Percentiles rank a stretch among this genome's conserved stretches.
Conservation (phyloP, 2,329 filamentous ascomycete species). For the Bipolaris cookei region DNA sequence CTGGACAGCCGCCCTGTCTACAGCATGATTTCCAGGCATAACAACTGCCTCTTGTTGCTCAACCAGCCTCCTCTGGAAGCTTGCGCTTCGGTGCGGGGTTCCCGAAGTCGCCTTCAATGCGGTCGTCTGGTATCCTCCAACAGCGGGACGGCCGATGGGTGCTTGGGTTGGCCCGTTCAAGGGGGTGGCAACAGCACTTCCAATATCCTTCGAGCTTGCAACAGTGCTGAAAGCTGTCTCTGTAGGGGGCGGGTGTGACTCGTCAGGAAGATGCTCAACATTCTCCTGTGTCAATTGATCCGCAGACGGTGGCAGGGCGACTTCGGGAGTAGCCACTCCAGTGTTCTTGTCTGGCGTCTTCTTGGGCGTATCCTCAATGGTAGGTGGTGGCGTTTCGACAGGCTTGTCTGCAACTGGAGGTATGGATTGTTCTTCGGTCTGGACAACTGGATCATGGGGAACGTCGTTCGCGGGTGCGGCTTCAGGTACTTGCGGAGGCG, state of each 20-base stretch:
- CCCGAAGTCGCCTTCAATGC: constrained; percentile 76
- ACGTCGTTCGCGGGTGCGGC: constrained; percentile 51
- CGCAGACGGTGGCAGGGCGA: constrained; percentile 68
- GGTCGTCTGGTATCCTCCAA: constrained; percentile 79
- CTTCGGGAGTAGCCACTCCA: constrained; percentile 59
- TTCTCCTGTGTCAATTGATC: constrained; percentile 90
- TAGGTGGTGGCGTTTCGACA: constrained; percentile 39
- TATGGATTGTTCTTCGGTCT: constrained; percentile 51
- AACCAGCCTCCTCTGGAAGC: constrained; percentile 83
- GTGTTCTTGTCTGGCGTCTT: constrained; percentile 49
- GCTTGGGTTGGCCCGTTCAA: constrained; percentile 60
- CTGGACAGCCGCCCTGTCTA: constrained; percentile 90
- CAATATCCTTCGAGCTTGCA: constrained; percentile 80
- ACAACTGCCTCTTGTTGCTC: constrained; percentile 98
- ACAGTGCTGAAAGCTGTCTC: constrained; percentile 88
- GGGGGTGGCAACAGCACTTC: constrained; percentile 66
- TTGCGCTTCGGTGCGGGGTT: constrained; percentile 69
- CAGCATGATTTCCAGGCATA: constrained; percentile 95
- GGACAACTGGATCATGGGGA: constrained; percentile 45
- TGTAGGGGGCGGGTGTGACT: constrained; percentile 76
- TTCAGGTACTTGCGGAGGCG: constrained; percentile 39
- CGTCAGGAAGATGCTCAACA: constrained; percentile 86
- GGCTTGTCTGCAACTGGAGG: constrained; percentile 48
- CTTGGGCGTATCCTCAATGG: constrained; percentile 36
- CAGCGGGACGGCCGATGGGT: constrained; percentile 65